phyloP scores from a whole-genome alignment of 179 eudicot genomes.

The Heliamphora pulchella region DNA sequence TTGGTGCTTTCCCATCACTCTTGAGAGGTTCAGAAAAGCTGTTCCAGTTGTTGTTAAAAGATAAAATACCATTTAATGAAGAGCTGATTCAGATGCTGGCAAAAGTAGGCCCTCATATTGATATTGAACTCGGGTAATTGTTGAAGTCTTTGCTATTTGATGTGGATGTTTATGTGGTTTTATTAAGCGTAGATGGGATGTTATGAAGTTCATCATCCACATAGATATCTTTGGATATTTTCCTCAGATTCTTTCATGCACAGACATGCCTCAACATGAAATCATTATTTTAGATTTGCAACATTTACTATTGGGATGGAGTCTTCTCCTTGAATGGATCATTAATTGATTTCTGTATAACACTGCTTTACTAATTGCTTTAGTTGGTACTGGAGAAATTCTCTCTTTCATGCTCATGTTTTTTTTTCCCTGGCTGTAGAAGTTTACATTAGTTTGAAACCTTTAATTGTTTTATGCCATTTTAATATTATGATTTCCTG shows the following conservation, averaged over 20 bases:
- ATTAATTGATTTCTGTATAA: slow-evolving; percentile 4
- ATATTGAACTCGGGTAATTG: slow-evolving; percentile 54
- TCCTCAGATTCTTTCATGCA: background rate
- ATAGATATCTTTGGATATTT: background rate
- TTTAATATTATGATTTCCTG: background rate
- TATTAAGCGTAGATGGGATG: background rate
- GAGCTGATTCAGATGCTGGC: slow-evolving; percentile 57
- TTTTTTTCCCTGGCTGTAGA: background rate
- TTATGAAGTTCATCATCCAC: slow-evolving; percentile 11
- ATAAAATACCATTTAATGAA: slow-evolving; percentile 35
- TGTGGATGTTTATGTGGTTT: slow-evolving; percentile 1
- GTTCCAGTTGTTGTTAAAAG: slow-evolving; percentile 42
- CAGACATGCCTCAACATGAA: background rate
- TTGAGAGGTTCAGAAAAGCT: slow-evolving; percentile 63
- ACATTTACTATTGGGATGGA: background rate
- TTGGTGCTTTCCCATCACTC: slow-evolving; percentile 63
- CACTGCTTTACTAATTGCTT: background rate
- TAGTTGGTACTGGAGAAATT: background rate
- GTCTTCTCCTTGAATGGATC: background rate
- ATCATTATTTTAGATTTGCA: background rate
- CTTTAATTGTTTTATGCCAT: background rate
- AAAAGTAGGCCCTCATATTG: slow-evolving; percentile 46
- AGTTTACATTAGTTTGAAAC: background rate
- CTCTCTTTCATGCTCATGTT: background rate
- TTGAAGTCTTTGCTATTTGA: background rate